Evolutionary conservation across 352 stramenopile genomes (phyloP).

Genomic region (Phytopythium aichiense): DNA sequence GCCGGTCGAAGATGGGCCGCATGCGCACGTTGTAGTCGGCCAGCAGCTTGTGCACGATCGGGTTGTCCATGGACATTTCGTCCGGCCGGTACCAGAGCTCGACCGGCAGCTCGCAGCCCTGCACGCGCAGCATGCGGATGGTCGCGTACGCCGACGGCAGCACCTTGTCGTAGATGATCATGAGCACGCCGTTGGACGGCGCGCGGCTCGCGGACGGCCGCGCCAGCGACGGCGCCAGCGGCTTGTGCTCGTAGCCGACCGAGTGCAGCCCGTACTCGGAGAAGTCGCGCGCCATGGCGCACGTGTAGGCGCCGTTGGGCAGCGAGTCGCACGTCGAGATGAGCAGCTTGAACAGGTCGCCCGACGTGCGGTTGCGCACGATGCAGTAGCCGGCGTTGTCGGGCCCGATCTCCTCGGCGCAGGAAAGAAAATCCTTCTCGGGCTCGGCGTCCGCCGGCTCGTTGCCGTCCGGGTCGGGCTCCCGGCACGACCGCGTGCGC

Average conservation of each 20-base stretch:
- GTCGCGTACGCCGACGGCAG: constrained; percentile 73
- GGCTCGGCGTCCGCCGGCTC: constrained; percentile 33
- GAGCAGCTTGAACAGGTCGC: constrained; percentile 80
- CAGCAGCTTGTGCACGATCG: constrained; percentile 67
- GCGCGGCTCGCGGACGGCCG: constrained; percentile 34
- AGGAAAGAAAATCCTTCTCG: constrained; percentile 73
- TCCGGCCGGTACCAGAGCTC: constrained; percentile 85
- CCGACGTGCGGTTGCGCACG: constrained; percentile 77
- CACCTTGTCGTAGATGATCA: constrained; percentile 85
- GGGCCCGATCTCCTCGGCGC: constrained; percentile 57
- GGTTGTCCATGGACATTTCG: constrained; percentile 83
- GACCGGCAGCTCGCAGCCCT: constrained; percentile 71
- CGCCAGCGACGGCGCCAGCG: constrained; percentile 66
- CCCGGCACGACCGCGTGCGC: constrained; percentile 65
- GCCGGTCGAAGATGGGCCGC: constrained; percentile 74
- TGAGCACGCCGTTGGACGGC: constrained; percentile 69
- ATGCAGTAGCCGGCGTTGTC: constrained; percentile 84
- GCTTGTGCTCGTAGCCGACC: constrained; percentile 59
- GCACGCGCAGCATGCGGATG: constrained; percentile 71
- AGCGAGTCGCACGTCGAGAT: constrained; percentile 72
- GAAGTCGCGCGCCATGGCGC: constrained; percentile 75
- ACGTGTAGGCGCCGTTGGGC: constrained; percentile 68
- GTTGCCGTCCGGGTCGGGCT: constrained; percentile 39
- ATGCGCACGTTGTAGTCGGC: constrained; percentile 71
- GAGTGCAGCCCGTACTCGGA: constrained; percentile 80